Conservation (phyloP, 2,329 filamentous ascomycete genomes). For the Ascochyta pisi region DNA sequence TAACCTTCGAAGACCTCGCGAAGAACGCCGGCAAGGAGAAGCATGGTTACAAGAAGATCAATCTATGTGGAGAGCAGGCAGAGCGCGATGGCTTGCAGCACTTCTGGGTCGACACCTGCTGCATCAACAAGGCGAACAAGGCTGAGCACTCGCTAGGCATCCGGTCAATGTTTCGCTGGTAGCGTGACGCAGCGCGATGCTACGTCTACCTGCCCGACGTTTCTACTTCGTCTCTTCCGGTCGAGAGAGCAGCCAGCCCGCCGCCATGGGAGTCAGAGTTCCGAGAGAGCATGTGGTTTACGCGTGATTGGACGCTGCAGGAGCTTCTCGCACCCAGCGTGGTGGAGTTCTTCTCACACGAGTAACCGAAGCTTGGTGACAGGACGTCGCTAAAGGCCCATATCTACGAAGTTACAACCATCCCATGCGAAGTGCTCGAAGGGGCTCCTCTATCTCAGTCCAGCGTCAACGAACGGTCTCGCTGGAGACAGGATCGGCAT, state of each 20-base stretch:
- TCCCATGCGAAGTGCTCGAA: not conserved
- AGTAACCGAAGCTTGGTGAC: slow-evolving; percentile 16
- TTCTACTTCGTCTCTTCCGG: slow-evolving; percentile 6
- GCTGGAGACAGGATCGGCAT: slow-evolving; percentile 11
- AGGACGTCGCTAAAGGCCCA: slow-evolving; percentile 1
- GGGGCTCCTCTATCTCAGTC: slow-evolving; percentile 1
- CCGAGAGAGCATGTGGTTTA: slow-evolving; percentile 2
- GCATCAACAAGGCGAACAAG: slow-evolving; percentile 18
- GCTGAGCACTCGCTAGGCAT: slow-evolving; percentile 17
- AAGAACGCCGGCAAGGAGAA: slow-evolving; percentile 7
- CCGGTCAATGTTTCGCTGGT: slow-evolving; percentile 24
- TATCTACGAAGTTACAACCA: too few species aligned
- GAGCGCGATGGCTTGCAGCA: not conserved
- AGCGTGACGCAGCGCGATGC: slow-evolving; percentile 1
- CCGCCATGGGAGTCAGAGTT: slow-evolving; percentile 10
- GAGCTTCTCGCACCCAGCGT: slow-evolving; percentile 13
- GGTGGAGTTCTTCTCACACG: slow-evolving; percentile 26
- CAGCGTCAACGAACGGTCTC: slow-evolving; percentile 16
- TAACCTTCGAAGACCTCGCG: slow-evolving; percentile 28
- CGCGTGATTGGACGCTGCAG: slow-evolving; percentile 1
- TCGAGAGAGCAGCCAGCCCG: not conserved
- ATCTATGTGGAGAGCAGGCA: slow-evolving; percentile 18
- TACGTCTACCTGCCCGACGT: slow-evolving; percentile 9
- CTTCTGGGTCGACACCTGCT: slow-evolving; percentile 12
- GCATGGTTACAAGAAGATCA: slow-evolving; percentile 24